Percentiles rank a stretch among this genome's conserved stretches.
Evolutionary conservation across 768 basidiomycete species (phyloP).

Genomic region (Kondoa malvinella): DNA sequence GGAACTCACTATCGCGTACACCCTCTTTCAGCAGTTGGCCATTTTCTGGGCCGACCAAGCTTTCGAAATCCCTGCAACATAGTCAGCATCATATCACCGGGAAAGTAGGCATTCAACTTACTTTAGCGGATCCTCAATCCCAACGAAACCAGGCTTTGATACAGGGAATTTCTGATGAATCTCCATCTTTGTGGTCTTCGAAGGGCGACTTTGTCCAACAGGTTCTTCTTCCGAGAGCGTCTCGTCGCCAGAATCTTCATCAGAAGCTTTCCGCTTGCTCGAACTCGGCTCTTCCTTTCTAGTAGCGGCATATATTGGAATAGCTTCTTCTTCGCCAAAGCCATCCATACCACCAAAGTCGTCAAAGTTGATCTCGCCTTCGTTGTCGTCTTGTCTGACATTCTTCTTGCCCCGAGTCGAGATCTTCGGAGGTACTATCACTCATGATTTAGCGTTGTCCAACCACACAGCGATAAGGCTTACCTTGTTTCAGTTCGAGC

Average conservation of each 20-base stretch:
- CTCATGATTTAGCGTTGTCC: background rate
- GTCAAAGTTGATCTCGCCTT: slow-evolving; percentile 5
- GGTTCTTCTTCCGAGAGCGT: background rate
- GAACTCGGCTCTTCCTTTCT: background rate
- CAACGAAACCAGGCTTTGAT: background rate
- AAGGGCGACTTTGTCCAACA: background rate
- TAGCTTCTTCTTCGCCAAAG: no score
- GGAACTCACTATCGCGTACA: background rate
- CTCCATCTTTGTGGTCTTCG: background rate
- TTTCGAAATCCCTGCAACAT: background rate
- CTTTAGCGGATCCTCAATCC: background rate
- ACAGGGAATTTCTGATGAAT: background rate
- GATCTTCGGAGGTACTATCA: slow-evolving; percentile 31
- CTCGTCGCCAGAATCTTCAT: background rate
- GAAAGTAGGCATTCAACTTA: background rate
- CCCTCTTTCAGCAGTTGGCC: background rate
- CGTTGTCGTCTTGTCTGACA: slow-evolving; percentile 8
- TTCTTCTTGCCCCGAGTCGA: slow-evolving; percentile 19
- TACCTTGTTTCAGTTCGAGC: slow-evolving; percentile 67
- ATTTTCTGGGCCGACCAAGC: background rate
- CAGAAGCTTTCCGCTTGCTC: background rate
- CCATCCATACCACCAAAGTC: slow-evolving; percentile 7
- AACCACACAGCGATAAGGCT: slow-evolving; percentile 18
- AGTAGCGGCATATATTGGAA: no score
- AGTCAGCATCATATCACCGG: background rate